Conservation (phyloP, 2,329 filamentous ascomycete species). For the Emergomyces africanus region DNA sequence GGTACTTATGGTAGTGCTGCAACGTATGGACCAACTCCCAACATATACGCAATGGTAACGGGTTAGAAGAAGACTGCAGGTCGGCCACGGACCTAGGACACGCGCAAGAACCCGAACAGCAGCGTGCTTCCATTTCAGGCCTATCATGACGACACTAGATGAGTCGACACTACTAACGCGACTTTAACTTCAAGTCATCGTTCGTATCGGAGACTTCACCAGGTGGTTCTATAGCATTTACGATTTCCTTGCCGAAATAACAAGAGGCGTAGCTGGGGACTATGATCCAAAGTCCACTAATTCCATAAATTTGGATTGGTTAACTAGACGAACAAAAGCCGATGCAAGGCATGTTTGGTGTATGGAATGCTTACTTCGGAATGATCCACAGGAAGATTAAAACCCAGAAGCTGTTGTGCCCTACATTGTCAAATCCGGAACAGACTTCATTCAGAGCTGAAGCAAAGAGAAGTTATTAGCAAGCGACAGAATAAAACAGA, state of each 20-base stretch:
- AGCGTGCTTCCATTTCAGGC: too few species aligned
- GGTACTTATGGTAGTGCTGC: not conserved
- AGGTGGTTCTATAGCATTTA: constrained; percentile 40
- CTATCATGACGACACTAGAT: too few species aligned
- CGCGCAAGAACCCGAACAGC: not conserved
- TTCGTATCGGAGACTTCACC: not conserved
- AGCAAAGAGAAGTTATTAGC: constrained; percentile 5
- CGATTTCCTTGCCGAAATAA: constrained; percentile 47
- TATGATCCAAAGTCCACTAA: constrained; percentile 51
- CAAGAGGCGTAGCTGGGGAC: constrained; percentile 51
- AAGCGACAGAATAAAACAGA: not conserved
- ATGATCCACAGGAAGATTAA: constrained; percentile 50
- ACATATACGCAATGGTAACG: too few species aligned
- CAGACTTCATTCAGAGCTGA: constrained; percentile 49
- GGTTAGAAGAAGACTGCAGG: not conserved
- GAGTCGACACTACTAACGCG: not conserved
- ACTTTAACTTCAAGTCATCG: not conserved
- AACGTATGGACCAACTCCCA: not conserved
- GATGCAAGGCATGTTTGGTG: not conserved
- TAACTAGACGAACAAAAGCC: not conserved
- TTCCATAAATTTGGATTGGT: constrained; percentile 10
- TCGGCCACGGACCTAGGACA: not conserved
- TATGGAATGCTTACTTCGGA: constrained; percentile 46
- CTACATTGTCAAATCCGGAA: constrained; percentile 47
- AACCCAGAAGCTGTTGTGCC: constrained; percentile 44